Evolutionary conservation across 345 rosid species (phyloP).

Genomic region (Lagerstroemia speciosa): DNA sequence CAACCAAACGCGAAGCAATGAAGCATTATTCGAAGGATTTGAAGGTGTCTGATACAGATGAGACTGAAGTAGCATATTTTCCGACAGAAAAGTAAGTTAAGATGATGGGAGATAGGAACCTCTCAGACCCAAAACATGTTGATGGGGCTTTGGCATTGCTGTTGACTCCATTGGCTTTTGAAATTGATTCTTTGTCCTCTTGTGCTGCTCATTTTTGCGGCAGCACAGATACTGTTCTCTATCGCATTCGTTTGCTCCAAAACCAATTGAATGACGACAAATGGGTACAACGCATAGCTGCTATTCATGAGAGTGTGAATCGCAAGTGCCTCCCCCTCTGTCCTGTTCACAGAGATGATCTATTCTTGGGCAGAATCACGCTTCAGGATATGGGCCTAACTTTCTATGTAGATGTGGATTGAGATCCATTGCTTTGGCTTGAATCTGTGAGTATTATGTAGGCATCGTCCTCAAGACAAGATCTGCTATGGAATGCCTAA

Average conservation of each 20-base stretch:
- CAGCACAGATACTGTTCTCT: conserved; percentile 37
- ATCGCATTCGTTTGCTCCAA: conserved; percentile 61
- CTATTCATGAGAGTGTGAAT: conserved; percentile 52
- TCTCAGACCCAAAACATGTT: conserved; percentile 73
- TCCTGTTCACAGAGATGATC: conserved; percentile 48
- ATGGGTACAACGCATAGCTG: conserved; percentile 57
- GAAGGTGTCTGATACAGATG: conserved; percentile 41
- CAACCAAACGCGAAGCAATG: conserved; percentile 71
- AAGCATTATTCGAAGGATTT: conserved; percentile 75
- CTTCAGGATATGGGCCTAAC: conserved; percentile 64
- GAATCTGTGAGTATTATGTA: not conserved
- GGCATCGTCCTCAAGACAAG: not conserved
- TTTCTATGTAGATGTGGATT: conserved; percentile 46
- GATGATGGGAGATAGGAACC: conserved; percentile 91
- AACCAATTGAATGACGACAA: conserved; percentile 34
- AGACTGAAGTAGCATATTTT: conserved; percentile 49
- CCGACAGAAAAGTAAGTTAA: conserved; percentile 75
- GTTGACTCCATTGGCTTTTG: conserved; percentile 60
- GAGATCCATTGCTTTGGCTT: conserved; percentile 13
- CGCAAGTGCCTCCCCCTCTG: conserved; percentile 67
- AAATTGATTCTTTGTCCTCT: conserved; percentile 40
- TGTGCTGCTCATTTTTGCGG: conserved; percentile 76
- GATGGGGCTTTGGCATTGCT: conserved; percentile 68
- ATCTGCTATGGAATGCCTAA: not conserved
- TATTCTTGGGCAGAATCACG: conserved; percentile 65